Percentiles rank a stretch among this genome's conserved stretches.
Evolutionary conservation across 495 filamentous ascomycete genomes (phyloP).

Genomic region (Penicillium bovifimosum): DNA sequence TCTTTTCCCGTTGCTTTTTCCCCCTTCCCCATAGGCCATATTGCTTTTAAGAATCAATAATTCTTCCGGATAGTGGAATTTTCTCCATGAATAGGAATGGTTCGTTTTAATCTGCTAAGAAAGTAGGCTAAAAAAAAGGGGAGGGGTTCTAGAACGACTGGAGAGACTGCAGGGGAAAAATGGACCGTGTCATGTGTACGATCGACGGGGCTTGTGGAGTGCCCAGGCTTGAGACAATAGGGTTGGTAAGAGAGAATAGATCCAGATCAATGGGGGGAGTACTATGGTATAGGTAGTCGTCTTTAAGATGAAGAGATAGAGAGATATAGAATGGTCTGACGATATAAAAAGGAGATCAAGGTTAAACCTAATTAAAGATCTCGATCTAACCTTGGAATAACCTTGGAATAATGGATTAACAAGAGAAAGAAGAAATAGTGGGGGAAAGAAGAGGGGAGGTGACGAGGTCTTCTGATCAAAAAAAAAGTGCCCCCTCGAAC

Average conservation of each 20-base stretch:
- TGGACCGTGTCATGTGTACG: conserved; percentile 39
- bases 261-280: background rate
- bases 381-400: no score
- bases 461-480: conserved; percentile 44
- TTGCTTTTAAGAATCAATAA: conserved; percentile 10
- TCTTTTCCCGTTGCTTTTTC: background rate
- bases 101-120: conserved; percentile 16
- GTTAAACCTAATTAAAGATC: no score
- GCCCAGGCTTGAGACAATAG: conserved; percentile 3
- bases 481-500: conserved; percentile 22
- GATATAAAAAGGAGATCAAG: background rate
- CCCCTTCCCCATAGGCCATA: conserved; percentile 1
- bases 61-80: conserved; percentile 6
- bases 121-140: conserved; percentile 8
- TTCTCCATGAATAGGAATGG: conserved; percentile 31
- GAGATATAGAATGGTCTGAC: background rate
- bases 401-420: no score
- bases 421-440: conserved; percentile 4
- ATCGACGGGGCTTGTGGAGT: conserved; percentile 28
- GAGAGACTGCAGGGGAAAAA: conserved; percentile 25
- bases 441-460: conserved; percentile 16
- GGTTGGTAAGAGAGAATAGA: background rate
- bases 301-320: background rate
- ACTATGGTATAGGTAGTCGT: background rate
- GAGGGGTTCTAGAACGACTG: conserved; percentile 29